These are phyloP conservation scores for Colletotrichum horii DNA, from an alignment of 2,329 filamentous ascomycete genomes.

Conservation along the genomic window DNA sequence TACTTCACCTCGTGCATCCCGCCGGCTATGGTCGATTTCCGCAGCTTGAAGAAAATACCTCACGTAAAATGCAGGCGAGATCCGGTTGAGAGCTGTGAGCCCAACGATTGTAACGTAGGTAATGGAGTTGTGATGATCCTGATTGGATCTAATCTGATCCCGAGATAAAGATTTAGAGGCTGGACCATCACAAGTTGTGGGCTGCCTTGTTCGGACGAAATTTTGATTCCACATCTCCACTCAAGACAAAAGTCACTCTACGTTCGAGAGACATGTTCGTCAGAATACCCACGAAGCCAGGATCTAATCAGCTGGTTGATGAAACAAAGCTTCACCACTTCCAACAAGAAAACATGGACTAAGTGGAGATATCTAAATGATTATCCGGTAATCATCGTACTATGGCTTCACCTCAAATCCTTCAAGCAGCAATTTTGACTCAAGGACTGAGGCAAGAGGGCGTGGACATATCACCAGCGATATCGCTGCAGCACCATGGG, in stretches of 20 bases:
- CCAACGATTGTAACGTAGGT: not conserved
- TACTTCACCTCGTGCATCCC: not conserved
- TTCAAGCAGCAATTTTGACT: not conserved
- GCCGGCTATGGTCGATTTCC: not conserved
- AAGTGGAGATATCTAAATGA: not conserved
- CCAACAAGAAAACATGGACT: not conserved
- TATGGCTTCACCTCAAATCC: not conserved
- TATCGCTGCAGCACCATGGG: not conserved
- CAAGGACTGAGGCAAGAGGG: not conserved
- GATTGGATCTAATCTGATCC: conserved; percentile 8
- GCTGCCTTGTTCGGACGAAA: not conserved
- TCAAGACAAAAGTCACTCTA: not conserved
- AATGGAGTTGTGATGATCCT: not conserved
- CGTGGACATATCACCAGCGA: not conserved
- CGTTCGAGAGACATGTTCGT: not conserved
- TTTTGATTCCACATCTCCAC: not conserved
- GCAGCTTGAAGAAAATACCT: not conserved
- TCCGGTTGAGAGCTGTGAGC: not conserved
- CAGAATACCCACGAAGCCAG: not conserved
- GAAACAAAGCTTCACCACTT: not conserved
- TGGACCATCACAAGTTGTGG: not conserved
- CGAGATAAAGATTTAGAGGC: not conserved
- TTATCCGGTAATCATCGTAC: not conserved
- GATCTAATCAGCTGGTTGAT: not conserved
- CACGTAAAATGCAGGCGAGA: not conserved